These are phyloP conservation scores for Cinchona pubescens DNA, from an alignment of 257 asterid genomes.

Conservation along the genomic window DNA sequence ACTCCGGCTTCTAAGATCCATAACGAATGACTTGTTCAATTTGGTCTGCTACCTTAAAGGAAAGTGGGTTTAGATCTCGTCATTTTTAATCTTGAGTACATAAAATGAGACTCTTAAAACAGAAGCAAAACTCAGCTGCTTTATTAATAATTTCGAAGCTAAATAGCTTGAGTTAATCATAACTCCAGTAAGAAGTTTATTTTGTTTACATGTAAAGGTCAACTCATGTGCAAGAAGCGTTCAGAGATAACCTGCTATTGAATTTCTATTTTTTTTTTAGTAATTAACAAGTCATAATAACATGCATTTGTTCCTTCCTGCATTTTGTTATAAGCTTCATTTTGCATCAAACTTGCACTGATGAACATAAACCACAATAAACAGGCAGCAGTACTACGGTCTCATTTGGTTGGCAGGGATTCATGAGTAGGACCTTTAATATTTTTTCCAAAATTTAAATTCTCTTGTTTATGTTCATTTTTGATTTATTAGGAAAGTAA, in stretches of 20 bases:
- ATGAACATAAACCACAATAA: background rate
- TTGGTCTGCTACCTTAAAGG: background rate
- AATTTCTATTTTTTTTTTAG: background rate
- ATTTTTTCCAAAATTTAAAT: no score
- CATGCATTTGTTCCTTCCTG: background rate
- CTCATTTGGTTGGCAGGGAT: no score
- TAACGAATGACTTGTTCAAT: background rate
- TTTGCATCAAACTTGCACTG: background rate
- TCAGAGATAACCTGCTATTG: background rate
- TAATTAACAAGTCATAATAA: background rate
- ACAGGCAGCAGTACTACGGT: background rate
- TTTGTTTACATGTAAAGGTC: background rate
- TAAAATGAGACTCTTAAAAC: background rate
- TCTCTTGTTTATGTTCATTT: no score
- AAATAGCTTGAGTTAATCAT: background rate
- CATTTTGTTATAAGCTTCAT: background rate
- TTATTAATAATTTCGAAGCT: background rate
- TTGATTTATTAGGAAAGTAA: no score
- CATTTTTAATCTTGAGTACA: background rate
- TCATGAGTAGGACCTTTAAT: no score
- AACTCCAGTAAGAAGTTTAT: background rate
- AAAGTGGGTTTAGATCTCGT: background rate
- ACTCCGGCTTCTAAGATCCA: background rate
- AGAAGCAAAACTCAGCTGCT: background rate
- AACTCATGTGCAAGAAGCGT: no score